Evolutionary conservation across 1,139 yeast species (phyloP).

Genomic region (Arxiozyma bovina): DNA sequence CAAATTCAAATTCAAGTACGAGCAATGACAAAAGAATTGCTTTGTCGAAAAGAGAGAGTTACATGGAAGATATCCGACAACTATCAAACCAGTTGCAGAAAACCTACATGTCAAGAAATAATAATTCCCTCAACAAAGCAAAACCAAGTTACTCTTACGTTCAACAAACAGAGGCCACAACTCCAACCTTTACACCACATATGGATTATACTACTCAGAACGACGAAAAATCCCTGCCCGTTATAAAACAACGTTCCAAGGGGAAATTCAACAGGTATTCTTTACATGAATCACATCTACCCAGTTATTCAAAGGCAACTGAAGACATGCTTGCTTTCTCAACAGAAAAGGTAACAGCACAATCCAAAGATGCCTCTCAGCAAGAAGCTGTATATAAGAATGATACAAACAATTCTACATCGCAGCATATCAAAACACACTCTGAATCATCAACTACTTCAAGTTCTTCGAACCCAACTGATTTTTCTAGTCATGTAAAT

Average conservation of each 20-base stretch:
- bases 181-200: background rate
- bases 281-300: slow-evolving; percentile 5
- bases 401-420: background rate
- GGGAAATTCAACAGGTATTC: slow-evolving; percentile 3
- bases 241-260: background rate
- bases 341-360: background rate
- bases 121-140: background rate
- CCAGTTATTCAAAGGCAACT: slow-evolving; percentile 1
- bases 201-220: background rate
- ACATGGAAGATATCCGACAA: slow-evolving; percentile 23
- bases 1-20: background rate
- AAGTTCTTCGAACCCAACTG: slow-evolving; percentile 29
- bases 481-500: slow-evolving; percentile 22
- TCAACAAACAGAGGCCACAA: background rate
- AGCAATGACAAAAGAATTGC: background rate
- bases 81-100: slow-evolving; percentile 24
- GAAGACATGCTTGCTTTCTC: background rate
- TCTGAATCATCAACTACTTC: slow-evolving; percentile 3
- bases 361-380: background rate
- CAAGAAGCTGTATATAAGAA: background rate
- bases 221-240: background rate
- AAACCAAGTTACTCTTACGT: background rate
- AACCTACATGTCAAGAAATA: slow-evolving; percentile 3
- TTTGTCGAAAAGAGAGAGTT: slow-evolving; percentile 10
- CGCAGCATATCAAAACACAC: background rate